phyloP scores from a whole-genome alignment of 225 moss, liverwort and hornwort genomes.

The Polytrichum formosum region DNA sequence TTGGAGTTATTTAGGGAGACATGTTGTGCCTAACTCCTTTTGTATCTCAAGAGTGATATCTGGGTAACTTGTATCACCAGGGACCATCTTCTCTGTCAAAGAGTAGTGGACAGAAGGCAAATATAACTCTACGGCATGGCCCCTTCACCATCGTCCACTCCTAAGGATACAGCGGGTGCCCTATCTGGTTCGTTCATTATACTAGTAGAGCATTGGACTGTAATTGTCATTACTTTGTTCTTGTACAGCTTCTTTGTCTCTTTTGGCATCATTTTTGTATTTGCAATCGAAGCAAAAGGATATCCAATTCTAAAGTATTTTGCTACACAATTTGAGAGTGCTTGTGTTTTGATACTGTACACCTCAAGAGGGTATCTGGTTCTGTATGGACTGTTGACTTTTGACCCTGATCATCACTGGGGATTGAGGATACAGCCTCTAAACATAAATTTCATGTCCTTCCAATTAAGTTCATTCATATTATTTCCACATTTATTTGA shows the following conservation, averaged over 20 bases:
- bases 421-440: no score
- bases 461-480: not conserved
- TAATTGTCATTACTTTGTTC: not conserved
- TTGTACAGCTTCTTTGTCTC: not conserved
- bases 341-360: not conserved
- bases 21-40: not conserved
- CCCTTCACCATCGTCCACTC: slow-evolving; percentile 22
- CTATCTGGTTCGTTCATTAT: slow-evolving; percentile 29
- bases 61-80: slow-evolving; percentile 1
- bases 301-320: no score
- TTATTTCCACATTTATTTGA: slow-evolving; percentile 3
- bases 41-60: not conserved
- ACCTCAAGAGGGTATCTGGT: not conserved
- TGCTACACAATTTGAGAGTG: no score
- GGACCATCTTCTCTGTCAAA: not conserved
- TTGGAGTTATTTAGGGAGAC: not conserved
- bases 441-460: not conserved
- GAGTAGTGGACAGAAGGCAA: slow-evolving; percentile 5
- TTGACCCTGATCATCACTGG: no score
- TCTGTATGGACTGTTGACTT: not conserved
- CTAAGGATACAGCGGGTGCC: slow-evolving; percentile 49
- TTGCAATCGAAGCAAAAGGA: not conserved
- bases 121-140: slow-evolving; percentile 27
- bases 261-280: not conserved
- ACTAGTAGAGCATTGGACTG: not conserved